Conservation (phyloP, 768 basidiomycete species). For the Hortiboletus campestris region DNA sequence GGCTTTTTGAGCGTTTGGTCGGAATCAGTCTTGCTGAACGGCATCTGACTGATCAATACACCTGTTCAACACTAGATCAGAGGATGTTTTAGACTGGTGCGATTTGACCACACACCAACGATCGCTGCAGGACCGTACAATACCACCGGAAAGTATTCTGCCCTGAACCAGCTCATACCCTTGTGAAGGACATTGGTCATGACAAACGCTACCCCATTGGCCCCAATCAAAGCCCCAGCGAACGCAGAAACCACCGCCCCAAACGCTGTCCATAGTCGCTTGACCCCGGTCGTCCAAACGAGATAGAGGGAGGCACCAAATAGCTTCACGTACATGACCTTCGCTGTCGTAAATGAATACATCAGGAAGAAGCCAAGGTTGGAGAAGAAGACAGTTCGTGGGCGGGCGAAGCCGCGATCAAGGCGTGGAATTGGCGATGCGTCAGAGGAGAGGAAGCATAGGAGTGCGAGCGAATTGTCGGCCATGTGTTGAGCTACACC, state of each 20-base stretch:
- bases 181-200: constrained; percentile 62
- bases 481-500: constrained; percentile 92
- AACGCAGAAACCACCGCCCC: constrained; percentile 51
- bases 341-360: constrained; percentile 74
- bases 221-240: constrained; percentile 55
- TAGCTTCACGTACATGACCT: constrained; percentile 55
- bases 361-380: constrained; percentile 66
- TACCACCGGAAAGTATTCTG: constrained; percentile 58
- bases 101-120: constrained; percentile 49
- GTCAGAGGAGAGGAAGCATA: constrained; percentile 68
- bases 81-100: background rate
- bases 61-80: constrained; percentile 40
- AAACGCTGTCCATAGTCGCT: constrained; percentile 39
- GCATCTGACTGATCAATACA: constrained; percentile 57
- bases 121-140: constrained; percentile 77
- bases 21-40: constrained; percentile 36
- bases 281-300: constrained; percentile 33
- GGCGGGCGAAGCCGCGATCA: constrained; percentile 46
- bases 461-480: constrained; percentile 78
- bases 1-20: constrained; percentile 53
- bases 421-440: constrained; percentile 69
- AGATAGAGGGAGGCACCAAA: constrained; percentile 47
- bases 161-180: constrained; percentile 84
- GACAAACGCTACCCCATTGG: constrained; percentile 70
- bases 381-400: constrained; percentile 76